Base-by-base conservation (phyloP, 2,329 filamentous ascomycete species). In the Botrytis byssoidea region DNA sequence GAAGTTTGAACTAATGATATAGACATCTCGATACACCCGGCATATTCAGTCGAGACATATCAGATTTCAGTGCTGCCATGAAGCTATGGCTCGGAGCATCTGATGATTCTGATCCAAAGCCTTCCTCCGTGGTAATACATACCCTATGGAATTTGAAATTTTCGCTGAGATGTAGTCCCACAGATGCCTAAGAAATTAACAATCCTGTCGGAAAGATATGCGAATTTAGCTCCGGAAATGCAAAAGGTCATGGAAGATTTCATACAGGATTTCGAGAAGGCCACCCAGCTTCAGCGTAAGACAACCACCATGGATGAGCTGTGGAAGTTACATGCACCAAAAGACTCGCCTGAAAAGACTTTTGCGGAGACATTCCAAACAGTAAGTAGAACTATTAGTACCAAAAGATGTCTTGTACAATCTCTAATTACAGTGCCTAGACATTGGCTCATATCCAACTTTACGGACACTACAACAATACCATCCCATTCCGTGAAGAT, bases 1-100 rank as follows among this genome's bases (percentile, higher is more conserved):
- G 40, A 29, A 46, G 5, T 8, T 16, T 44, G 25, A 20, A 55
- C 48, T 74, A 60, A 75, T 9, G 1, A 32, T 46, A 18, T 51
- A 78, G 75, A 40, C 32, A 63, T 35, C 73, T 78, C 42, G 77
- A 78, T 42, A 78, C 75, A 22, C 74, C 75, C 32, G 76, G 75
- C 1, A 64, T 74, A 32, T 78, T 78, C 46, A 63, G 71, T 68
- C 74, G 77, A 0, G 72, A 76, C 35, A 71, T 78, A 32, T 51
- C 40, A 22, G 71, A 74, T 9, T 73, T 77, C 1, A 40, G 48
- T 16, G 5, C 29, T 4, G 25, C 74, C 32, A 73, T 71, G 3
- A 70, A 32, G 29, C 22, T 35, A 32, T 77, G 76, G 76, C 42
- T 73, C 29, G 35, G 48, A 7, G 22, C 59, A n/a, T 42, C 48